phyloP scores from a whole-genome alignment of 2,329 filamentous ascomycete species.

The Verticillium longisporum region DNA sequence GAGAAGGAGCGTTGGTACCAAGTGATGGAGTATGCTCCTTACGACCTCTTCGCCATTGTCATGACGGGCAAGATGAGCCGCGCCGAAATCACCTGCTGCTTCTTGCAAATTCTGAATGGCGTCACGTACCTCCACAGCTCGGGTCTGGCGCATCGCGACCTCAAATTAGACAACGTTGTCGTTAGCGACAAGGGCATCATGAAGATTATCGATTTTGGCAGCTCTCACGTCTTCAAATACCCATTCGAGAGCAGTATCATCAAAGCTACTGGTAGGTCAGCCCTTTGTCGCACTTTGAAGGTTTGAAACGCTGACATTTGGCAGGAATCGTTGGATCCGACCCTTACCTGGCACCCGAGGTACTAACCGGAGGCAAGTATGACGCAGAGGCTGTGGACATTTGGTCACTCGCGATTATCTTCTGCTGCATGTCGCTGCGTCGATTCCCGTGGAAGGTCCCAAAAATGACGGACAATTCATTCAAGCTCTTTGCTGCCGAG shows the following conservation, averaged over 20 bases:
- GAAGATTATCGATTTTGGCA: slow-evolving; percentile 99
- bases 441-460: slow-evolving; percentile 97
- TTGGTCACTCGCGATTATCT: slow-evolving; percentile 97
- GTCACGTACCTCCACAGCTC: slow-evolving; percentile 93
- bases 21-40: slow-evolving; percentile 98
- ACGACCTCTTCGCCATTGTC: slow-evolving; percentile 92
- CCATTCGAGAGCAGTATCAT: slow-evolving; percentile 90
- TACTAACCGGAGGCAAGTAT: slow-evolving; percentile 90
- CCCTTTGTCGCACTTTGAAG: neutral
- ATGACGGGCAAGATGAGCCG: slow-evolving; percentile 98
- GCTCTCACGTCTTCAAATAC: slow-evolving; percentile 93
- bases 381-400: slow-evolving; percentile 92
- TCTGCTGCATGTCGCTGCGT: slow-evolving; percentile 95
- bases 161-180: slow-evolving; percentile 97
- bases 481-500: slow-evolving; percentile 81
- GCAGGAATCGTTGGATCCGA: slow-evolving; percentile 70
- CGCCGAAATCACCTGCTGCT: slow-evolving; percentile 84
- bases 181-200: slow-evolving; percentile 95
- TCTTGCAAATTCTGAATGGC: slow-evolving; percentile 89
- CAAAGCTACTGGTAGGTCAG: slow-evolving; percentile 63
- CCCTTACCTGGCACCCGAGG: slow-evolving; percentile 93
- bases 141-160: slow-evolving; percentile 87
- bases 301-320: slow-evolving; percentile 1
- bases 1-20: slow-evolving; percentile 95
- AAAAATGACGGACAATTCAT: slow-evolving; percentile 85